Base-by-base conservation (phyloP, 345 rosid genomes). In the Acer negundo region DNA sequence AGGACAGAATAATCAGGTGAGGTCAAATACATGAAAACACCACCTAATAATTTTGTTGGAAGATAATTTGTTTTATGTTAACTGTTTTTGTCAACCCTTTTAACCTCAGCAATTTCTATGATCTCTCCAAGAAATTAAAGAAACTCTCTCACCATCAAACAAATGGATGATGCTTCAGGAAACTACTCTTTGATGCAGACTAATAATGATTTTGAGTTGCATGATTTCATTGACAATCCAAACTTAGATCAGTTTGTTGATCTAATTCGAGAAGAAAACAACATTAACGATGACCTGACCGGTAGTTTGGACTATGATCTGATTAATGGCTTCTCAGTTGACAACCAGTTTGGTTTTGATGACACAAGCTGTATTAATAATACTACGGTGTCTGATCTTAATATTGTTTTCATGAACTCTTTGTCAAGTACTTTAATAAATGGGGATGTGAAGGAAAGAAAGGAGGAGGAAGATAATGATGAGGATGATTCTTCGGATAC, bases 241-340 rank as follows among this genome's bases (percentile, higher is more conserved):
- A 86, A 86, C 59, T 87, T 93, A 20, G 85, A 89, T 63, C 94
- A 86, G 44, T 90, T 91, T 85, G 77, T 87, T 53, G 76, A 85
- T 63, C 84, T 85, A 35, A 85, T 90, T 19, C 86, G 86, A 22
- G 92, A 91, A 20, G 94, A 89, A 67, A 84, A 72, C 38, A 84
- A 72, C 38, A 6, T 35, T 35, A 35, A 35, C 38, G 38, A 35
- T 4, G 38, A 35, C 6, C 38, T 35, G 6, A 4, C 38, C 4
- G 38, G 38, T 35, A 5, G 67, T 62, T 82, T 86, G 59, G 89
- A 85, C 73, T 77, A 70, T 22, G 86, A 79, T 40, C 74, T 84
- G 20, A 23, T 81, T 63, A 81, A 78, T 70, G 87, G 81, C 38
- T 81, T 17, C 62, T 75, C 66, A 79, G 86, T 80, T 38, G 49